Percentiles rank a stretch among this genome's conserved stretches.
These are phyloP conservation scores for Mortierella antarctica DNA, from an alignment of 192 early-diverging fungal species.

Conservation along the genomic window DNA sequence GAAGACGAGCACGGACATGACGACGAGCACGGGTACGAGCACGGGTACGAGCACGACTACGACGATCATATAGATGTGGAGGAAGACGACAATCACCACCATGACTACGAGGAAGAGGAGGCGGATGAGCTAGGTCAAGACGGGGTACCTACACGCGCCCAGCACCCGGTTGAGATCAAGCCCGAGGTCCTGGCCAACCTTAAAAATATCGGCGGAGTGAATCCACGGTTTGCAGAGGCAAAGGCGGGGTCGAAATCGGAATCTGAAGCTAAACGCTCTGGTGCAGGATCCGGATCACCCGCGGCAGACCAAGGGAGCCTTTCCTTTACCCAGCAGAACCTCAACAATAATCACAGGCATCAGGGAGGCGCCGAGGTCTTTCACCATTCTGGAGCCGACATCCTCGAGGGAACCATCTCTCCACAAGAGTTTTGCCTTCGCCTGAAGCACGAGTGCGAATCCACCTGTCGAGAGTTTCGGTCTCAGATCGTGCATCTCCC, in stretches of 20 bases:
- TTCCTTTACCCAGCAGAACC: too few relatives aligned
- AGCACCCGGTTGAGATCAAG: neutral
- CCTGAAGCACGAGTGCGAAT: conserved; percentile 46
- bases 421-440: conserved; percentile 35
- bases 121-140: neutral
- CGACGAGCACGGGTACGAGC: conserved; percentile 1
- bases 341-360: neutral
- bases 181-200: conserved; percentile 14
- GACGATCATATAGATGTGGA: conserved; percentile 16
- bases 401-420: conserved; percentile 8
- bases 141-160: neutral
- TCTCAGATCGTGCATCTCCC: conserved; percentile 20
- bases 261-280: neutral
- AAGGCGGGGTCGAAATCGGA: neutral
- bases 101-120: neutral
- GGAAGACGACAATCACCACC: conserved; percentile 8
- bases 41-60: conserved; percentile 16
- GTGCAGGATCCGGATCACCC: neutral
- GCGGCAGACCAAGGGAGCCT: too few relatives aligned
- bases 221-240: neutral
- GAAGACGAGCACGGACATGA: conserved; percentile 36
- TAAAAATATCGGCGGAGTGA: neutral
- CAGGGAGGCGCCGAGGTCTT: neutral
- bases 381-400: conserved; percentile 25
- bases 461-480: conserved; percentile 25